Conservation (phyloP, 2,329 filamentous ascomycete species). For the Phoma sp. region DNA sequence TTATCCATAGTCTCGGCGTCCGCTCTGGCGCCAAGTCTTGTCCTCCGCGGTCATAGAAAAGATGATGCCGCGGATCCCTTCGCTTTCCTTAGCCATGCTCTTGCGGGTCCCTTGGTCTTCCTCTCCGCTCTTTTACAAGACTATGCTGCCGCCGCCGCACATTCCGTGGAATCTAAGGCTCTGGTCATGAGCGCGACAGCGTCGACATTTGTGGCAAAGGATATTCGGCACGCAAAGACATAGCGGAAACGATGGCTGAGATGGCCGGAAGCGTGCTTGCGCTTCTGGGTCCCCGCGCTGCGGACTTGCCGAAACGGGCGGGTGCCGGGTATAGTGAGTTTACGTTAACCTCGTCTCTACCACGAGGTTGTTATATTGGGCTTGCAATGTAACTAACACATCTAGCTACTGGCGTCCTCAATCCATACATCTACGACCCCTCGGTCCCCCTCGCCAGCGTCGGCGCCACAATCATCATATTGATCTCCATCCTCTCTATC, state of each 20-base stretch:
- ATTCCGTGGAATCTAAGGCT: neutral
- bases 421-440: conserved; percentile 60
- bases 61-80: conserved; percentile 27
- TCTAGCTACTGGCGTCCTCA: conserved; percentile 32
- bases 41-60: conserved; percentile 39
- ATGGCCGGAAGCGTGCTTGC: conserved; percentile 6
- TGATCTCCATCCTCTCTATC: conserved; percentile 41
- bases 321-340: conserved; percentile 30
- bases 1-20: conserved; percentile 17
- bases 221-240: neutral
- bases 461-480: conserved; percentile 52
- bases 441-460: conserved; percentile 54
- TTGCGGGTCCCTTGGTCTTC: conserved; percentile 18
- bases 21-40: conserved; percentile 40
- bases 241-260: conserved; percentile 24
- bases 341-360: conserved; percentile 3
- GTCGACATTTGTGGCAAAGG: conserved; percentile 4
- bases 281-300: conserved; percentile 20
- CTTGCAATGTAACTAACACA: conserved; percentile 7
- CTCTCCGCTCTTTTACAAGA: conserved; percentile 26
- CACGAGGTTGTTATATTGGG: neutral
- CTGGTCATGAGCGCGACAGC: conserved; percentile 17
- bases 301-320: conserved; percentile 33
- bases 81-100: conserved; percentile 19
- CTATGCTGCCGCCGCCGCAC: conserved; percentile 10